phyloP scores from a whole-genome alignment of 2,329 filamentous ascomycete species.

The Aureobasidium lini region DNA sequence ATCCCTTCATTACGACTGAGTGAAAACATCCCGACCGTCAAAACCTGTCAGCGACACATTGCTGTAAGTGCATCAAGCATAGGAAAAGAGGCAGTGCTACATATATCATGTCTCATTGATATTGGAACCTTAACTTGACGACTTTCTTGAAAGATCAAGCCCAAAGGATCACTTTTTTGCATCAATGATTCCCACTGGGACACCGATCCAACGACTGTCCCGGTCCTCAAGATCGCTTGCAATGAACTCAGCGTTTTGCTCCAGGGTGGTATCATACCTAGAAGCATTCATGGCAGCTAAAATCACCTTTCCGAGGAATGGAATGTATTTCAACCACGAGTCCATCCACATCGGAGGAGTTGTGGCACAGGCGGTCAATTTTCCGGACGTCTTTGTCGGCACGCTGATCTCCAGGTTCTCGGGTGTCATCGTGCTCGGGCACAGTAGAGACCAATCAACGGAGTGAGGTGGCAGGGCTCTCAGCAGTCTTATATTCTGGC shows the following conservation, averaged over 20 bases:
- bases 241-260: slow-evolving; percentile 38
- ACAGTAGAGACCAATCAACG: slow-evolving; percentile 35
- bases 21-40: no score
- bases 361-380: slow-evolving; percentile 24
- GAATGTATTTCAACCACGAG: slow-evolving; percentile 27
- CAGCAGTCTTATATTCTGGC: slow-evolving; percentile 26
- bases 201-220: slow-evolving; percentile 28
- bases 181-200: slow-evolving; percentile 31
- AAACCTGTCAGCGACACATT: no score
- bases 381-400: slow-evolving; percentile 22
- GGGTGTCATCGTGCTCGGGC: slow-evolving; percentile 30
- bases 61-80: no score
- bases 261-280: slow-evolving; percentile 32
- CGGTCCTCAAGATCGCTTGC: slow-evolving; percentile 31
- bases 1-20: no score
- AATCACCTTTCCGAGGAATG: slow-evolving; percentile 27
- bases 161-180: slow-evolving; percentile 3
- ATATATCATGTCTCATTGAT: not conserved
- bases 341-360: slow-evolving; percentile 30
- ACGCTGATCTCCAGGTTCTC: slow-evolving; percentile 26
- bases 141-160: not conserved
- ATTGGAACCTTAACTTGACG: not conserved
- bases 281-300: slow-evolving; percentile 23
- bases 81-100: no score
- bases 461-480: slow-evolving; percentile 23